Evolutionary conservation across 208 protist species (phyloP), one percentile per base, ranked within the genome.

Genomic region (Naegleria fowleri): DNA sequence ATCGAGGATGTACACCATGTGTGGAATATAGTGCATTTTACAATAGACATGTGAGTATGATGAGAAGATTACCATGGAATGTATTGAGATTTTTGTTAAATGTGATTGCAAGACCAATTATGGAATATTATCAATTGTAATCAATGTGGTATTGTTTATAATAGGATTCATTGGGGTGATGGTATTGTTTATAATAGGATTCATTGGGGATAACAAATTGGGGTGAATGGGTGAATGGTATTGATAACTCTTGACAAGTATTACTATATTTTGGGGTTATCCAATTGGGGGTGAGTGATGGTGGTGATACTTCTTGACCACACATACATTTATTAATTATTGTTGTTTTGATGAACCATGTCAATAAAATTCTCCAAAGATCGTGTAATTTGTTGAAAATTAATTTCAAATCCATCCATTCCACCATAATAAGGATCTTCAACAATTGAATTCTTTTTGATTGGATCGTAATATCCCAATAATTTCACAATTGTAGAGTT

Each of bases 401-500:
- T 75, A 33, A 9, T 43, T 16, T 91, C 38, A 79, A 89, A 84
- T 15, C 90, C 83, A 43, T 43, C 36, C 38, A 15, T 25, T 75
- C 67, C 83, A 38, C 83, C 90, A 88, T 92, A 92, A n/a, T 90
- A 92, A 6, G 91, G 91, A 84, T 92, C 91, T 38, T 92, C 85
- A 58, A 92, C 43, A 41, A 79, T 40, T 0, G 29, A n/a, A 43
- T 55, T n/a, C 55, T 67, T 4, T 40, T 76, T 76, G 22, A 41
- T 41, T 36, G 83, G 41, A 83, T 92, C 75, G 52, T 29, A 90
- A 41, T 5, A 48, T 48, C 39, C 84, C 36, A 92, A 59, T 16
- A 89, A 33, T 38, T 55, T 59, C 5, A 92, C 75, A 51, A 43
- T 40, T 40, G 84, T 86, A 48, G 1, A 1, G 1, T 1, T 48